A percentile compares a stretch with the other conserved stretches of the same genome.
phyloP scores from a whole-genome alignment of 495 filamentous ascomycete species.

The Parathielavia appendiculata region DNA sequence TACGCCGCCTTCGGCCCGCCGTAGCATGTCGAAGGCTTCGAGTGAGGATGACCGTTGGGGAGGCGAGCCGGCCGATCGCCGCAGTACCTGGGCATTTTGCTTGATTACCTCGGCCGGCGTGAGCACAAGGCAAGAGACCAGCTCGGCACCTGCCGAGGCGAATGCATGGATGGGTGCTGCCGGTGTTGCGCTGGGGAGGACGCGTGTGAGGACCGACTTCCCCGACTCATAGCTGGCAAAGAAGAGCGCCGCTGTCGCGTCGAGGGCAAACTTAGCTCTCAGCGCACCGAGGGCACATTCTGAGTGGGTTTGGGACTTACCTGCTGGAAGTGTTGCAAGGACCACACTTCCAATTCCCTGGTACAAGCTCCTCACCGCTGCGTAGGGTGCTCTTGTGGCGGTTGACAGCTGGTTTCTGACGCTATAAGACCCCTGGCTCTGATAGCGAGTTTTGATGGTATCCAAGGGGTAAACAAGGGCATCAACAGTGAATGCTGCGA shows the following conservation, averaged over 20 bases:
- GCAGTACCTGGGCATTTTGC: slow-evolving; percentile 80
- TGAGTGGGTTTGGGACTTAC: slow-evolving; percentile 41
- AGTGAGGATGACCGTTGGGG: slow-evolving; percentile 37
- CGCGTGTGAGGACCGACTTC: slow-evolving; percentile 50
- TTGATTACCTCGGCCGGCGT: slow-evolving; percentile 90
- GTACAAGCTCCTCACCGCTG: slow-evolving; percentile 67
- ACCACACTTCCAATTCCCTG: slow-evolving; percentile 87
- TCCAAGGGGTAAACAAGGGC: slow-evolving; percentile 78
- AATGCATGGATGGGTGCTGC: slow-evolving; percentile 60
- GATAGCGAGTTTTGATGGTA: slow-evolving; percentile 79
- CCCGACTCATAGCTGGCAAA: slow-evolving; percentile 82
- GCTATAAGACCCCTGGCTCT: slow-evolving; percentile 64
- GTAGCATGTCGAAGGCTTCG: slow-evolving; percentile 39
- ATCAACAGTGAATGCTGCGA: slow-evolving; percentile 75
- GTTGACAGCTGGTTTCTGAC: slow-evolving; percentile 25
- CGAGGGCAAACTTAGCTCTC: background rate
- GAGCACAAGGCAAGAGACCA: slow-evolving; percentile 77
- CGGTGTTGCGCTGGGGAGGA: slow-evolving; percentile 45
- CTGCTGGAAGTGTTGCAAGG: slow-evolving; percentile 80
- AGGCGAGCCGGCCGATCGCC: slow-evolving; percentile 14
- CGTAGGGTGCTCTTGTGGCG: slow-evolving; percentile 36
- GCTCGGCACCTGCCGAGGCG: slow-evolving; percentile 69
- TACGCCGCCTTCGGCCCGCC: slow-evolving; percentile 26
- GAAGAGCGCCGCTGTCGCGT: slow-evolving; percentile 67
- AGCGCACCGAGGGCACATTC: background rate